Conservation (phyloP, 192 early-diverging fungal species). For the Dissophora globulifera region DNA sequence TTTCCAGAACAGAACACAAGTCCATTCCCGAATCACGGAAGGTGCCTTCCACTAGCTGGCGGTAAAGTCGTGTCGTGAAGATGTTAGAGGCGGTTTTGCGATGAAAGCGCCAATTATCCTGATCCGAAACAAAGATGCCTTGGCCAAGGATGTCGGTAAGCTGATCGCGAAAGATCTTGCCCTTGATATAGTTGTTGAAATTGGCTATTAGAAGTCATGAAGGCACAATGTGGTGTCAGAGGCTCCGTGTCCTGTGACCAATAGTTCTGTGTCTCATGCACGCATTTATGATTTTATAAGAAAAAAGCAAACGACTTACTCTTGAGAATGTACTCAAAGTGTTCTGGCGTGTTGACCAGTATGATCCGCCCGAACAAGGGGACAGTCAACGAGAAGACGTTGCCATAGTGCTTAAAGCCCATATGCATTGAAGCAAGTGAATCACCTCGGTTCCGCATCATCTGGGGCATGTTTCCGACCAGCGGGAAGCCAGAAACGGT, state of each 20-base stretch:
- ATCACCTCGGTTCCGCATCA: not conserved
- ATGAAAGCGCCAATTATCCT: constrained; percentile 61
- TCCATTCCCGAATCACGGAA: constrained; percentile 19
- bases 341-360: constrained; percentile 34
- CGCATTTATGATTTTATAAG: not conserved
- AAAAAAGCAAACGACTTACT: constrained; percentile 10
- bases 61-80: constrained; percentile 45
- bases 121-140: constrained; percentile 70
- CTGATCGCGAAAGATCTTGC: constrained; percentile 32
- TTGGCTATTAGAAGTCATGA: constrained; percentile 21
- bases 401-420: not conserved
- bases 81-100: constrained; percentile 58
- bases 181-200: constrained; percentile 48
- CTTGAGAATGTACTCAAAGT: constrained; percentile 37
- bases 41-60: constrained; percentile 29
- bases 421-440: not conserved
- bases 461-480: constrained; percentile 18
- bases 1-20: constrained; percentile 20
- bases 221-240: no score
- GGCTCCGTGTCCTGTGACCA: no score
- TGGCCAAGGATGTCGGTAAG: constrained; percentile 60
- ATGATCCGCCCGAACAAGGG: constrained; percentile 38
- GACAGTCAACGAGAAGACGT: constrained; percentile 21
- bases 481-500: constrained; percentile 18
- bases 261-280: not conserved